These are phyloP conservation scores for Barbarea vulgaris DNA, from an alignment of 345 rosid species.

Conservation along the genomic window DNA sequence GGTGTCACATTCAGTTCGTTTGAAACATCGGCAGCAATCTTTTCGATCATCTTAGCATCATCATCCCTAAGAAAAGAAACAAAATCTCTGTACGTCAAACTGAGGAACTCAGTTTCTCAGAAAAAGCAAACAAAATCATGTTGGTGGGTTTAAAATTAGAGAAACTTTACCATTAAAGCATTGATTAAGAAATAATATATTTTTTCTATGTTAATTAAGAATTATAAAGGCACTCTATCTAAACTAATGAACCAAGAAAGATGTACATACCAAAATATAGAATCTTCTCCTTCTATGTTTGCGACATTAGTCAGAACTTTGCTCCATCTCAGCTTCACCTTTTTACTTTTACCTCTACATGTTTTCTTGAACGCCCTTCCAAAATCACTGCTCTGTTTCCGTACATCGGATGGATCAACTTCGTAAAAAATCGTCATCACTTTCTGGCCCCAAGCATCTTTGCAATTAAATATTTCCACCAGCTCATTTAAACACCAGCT, in stretches of 20 bases:
- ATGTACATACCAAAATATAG: neutral
- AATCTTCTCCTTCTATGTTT: neutral
- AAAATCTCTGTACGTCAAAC: too few species aligned
- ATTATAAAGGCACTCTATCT: neutral
- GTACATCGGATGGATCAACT: constrained; percentile 8
- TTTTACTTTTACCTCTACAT: neutral
- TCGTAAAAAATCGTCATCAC: constrained; percentile 7
- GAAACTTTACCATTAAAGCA: too few species aligned
- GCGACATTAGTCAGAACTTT: neutral
- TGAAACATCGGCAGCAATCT: neutral
- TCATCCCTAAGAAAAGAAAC: constrained; percentile 11
- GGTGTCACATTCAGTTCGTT: neutral
- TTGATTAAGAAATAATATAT: too few species aligned
- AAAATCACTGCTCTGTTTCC: constrained; percentile 2
- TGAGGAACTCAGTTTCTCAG: too few species aligned
- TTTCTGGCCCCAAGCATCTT: neutral
- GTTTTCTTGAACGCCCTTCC: neutral
- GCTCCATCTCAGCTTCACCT: neutral
- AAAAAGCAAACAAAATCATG: neutral
- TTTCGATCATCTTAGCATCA: neutral
- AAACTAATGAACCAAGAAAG: neutral
- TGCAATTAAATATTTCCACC: constrained; percentile 12
- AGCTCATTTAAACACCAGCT: constrained; percentile 24
- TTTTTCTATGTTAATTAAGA: too few species aligned
- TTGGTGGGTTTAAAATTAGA: neutral